A percentile compares a stretch with the other conserved stretches of the same genome.
Conservation (phyloP, 1,284 basidiomycete genomes). For the Malassezia sp. region DNA sequence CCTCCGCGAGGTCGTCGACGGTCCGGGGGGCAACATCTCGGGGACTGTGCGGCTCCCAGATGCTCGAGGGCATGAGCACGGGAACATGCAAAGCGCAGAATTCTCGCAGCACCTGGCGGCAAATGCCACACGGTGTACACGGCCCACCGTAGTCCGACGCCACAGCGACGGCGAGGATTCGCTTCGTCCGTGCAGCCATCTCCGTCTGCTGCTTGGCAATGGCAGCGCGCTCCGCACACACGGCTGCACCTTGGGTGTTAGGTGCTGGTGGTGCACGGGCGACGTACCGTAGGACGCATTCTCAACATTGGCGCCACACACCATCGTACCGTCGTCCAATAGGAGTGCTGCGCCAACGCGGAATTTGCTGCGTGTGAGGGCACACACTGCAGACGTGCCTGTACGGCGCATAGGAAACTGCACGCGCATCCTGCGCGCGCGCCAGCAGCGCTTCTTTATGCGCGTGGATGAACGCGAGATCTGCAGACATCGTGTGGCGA, state of each 20-base stretch:
- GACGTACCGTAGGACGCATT: conserved; percentile 72
- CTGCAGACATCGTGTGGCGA: too few species aligned
- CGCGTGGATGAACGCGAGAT: background rate
- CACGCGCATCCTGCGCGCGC: conserved; percentile 29
- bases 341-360: conserved; percentile 75
- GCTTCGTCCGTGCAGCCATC: conserved; percentile 14
- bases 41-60: conserved; percentile 1
- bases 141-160: conserved; percentile 27
- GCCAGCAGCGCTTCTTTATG: conserved; percentile 26
- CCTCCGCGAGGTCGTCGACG: conserved; percentile 10
- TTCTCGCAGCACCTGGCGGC: conserved; percentile 79
- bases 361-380: conserved; percentile 61
- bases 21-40: too few species aligned
- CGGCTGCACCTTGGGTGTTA: conserved; percentile 29
- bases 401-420: conserved; percentile 40
- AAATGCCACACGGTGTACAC: conserved; percentile 62
- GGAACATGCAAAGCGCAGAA: conserved; percentile 64
- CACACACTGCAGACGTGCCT: conserved; percentile 22
- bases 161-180: conserved; percentile 32
- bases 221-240: conserved; percentile 43
- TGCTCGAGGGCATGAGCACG: conserved; percentile 54
- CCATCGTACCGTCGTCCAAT: conserved; percentile 58
- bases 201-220: conserved; percentile 28
- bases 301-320: conserved; percentile 76
- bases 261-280: background rate